Evolutionary conservation across 352 stramenopile genomes (phyloP).

Genomic region (Phytophthora pistaciae): DNA sequence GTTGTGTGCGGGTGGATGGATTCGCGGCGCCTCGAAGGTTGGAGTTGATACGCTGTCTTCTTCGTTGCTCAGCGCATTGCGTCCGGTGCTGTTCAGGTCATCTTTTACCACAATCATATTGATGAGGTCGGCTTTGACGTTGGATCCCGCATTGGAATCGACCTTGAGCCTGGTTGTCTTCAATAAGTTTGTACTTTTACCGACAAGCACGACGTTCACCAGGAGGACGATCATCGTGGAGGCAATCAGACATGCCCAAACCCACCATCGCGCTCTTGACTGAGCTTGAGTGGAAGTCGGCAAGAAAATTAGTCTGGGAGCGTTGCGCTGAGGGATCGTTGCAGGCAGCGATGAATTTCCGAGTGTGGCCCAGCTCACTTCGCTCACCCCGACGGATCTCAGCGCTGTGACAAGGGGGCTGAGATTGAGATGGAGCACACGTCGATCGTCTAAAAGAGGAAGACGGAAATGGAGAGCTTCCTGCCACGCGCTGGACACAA

Average conservation of each 20-base stretch:
- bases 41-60: not conserved
- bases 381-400: too few relatives aligned
- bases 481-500: too few relatives aligned
- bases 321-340: too few relatives aligned
- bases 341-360: not conserved
- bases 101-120: not conserved
- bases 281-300: not conserved
- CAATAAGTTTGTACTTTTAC: not conserved
- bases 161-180: not conserved
- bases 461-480: too few relatives aligned
- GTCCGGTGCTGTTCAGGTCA: not conserved
- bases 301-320: too few relatives aligned
- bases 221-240: not conserved
- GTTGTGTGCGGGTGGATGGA: not conserved
- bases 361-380: not conserved
- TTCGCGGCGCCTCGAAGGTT: not conserved
- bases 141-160: not conserved
- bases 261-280: not conserved
- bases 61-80: too few relatives aligned
- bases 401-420: not conserved
- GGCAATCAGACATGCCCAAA: not conserved
- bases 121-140: not conserved
- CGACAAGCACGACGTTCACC: not conserved
- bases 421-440: not conserved
- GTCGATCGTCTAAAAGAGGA: not conserved